phyloP scores from a whole-genome alignment of 2,329 filamentous ascomycete genomes.

The Ophiostoma populinum region DNA sequence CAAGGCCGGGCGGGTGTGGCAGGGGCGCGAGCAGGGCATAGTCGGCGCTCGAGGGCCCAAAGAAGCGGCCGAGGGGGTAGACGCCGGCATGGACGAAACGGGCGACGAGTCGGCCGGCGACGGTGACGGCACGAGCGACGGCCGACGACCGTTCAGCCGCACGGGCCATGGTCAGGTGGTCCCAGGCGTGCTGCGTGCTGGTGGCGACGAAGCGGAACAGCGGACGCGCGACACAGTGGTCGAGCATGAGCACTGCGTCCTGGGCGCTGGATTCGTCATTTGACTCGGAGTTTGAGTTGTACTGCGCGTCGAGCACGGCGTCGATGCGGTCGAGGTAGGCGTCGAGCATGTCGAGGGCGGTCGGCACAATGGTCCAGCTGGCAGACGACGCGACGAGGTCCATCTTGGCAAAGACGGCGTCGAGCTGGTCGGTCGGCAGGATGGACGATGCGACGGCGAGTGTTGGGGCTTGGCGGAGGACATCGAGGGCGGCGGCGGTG shows the following conservation, averaged over 20 bases:
- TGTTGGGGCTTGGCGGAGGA: slow-evolving; percentile 28
- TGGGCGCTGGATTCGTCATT: no score
- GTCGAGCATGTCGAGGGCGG: slow-evolving; percentile 28
- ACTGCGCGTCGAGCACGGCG: slow-evolving; percentile 22
- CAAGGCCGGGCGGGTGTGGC: slow-evolving; percentile 22
- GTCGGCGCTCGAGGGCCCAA: slow-evolving; percentile 24
- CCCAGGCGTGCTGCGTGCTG: slow-evolving; percentile 6
- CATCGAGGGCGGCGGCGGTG: slow-evolving; percentile 30
- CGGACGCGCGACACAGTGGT: slow-evolving; percentile 27
- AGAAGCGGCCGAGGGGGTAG: slow-evolving; percentile 26
- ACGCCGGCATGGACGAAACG: slow-evolving; percentile 29
- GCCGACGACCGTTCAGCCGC: no score
- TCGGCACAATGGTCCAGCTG: slow-evolving; percentile 30
- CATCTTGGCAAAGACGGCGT: slow-evolving; percentile 33
- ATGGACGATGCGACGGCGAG: slow-evolving; percentile 30
- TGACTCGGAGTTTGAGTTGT: slow-evolving; percentile 16
- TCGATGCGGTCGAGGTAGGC: slow-evolving; percentile 29
- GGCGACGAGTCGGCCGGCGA: no score
- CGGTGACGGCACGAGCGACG: no score
- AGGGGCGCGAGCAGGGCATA: slow-evolving; percentile 31
- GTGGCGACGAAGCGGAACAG: slow-evolving; percentile 27
- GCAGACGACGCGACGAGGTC: slow-evolving; percentile 22
- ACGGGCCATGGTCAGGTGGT: no score
- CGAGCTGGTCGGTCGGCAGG: slow-evolving; percentile 32
- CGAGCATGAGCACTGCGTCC: slow-evolving; percentile 31